Percentiles rank a stretch among this genome's conserved stretches.
Evolutionary conservation across 2,329 filamentous ascomycete genomes (phyloP).

Genomic region (Talaromyces sp.): DNA sequence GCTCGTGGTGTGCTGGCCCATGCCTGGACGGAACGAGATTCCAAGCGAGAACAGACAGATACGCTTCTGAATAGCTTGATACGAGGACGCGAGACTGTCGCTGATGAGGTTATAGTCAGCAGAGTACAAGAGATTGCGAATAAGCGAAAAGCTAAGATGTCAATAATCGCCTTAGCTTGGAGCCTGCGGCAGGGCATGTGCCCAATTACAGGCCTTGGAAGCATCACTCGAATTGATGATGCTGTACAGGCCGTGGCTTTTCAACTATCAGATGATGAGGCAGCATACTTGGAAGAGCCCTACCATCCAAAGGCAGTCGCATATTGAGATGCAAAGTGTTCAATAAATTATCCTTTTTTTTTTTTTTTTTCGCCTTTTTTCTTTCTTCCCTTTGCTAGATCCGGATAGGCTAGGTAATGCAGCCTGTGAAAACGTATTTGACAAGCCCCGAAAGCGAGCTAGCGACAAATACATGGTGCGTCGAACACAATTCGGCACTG

Average conservation of each 20-base stretch:
- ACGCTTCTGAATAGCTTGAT: not conserved
- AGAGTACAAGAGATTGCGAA: slow-evolving; percentile 50
- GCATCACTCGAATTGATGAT: not conserved
- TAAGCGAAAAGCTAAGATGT: slow-evolving; percentile 41
- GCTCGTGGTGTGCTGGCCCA: slow-evolving; percentile 3
- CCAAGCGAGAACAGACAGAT: no score
- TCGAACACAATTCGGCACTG: no score
- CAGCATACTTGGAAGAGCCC: not conserved
- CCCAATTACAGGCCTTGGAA: not conserved
- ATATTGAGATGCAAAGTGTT: no score
- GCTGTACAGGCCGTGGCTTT: not conserved
- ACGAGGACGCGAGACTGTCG: no score
- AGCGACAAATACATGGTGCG: no score
- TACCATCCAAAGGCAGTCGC: not conserved
- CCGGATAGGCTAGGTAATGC: no score
- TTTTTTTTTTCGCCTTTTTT: no score
- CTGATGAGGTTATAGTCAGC: not conserved
- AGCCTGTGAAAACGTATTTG: no score
- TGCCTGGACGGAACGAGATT: not conserved
- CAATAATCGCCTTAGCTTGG: slow-evolving; percentile 40
- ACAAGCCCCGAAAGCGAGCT: no score
- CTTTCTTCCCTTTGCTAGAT: no score
- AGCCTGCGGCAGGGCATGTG: slow-evolving; percentile 44
- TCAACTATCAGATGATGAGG: not conserved
- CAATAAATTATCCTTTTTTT: no score